Base-by-base conservation (phyloP, 148 eudicot genomes). In the Chenopodium suecicum region DNA sequence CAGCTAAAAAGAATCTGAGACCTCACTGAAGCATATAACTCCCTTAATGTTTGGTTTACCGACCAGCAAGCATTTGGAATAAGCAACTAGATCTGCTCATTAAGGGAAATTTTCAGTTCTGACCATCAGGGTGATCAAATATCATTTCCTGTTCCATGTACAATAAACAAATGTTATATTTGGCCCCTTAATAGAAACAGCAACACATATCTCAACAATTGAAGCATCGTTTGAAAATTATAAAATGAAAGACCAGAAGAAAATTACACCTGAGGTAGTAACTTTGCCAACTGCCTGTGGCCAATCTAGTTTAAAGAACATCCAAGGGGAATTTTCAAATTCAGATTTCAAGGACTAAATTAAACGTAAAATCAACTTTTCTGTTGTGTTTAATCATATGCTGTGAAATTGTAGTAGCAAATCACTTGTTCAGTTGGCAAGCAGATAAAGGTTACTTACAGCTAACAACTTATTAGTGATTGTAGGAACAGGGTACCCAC, bases 121-220 rank as follows among this genome's bases (percentile, higher is more conserved):
- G 77, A 66, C 73, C 85, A 54, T 78, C 81, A 74, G 86, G 84
- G 64, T 71, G 84, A 78, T 94, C 94, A 79, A 86, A 90, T 82
- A 88, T 85, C 98, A 94, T 94, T 90, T 90, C 98, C 98, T 94
- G 93, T 69, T 67, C 19, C 77, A 85, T 37, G 14, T 52, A 73
- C 52, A 58, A 68, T 70, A 69, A 41, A 73, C 27, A 37, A 29
- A 71, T 19, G 78, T 64, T 29, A 63, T 68, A 41, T 58, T 77
- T 81, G 41, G 9, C 13, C 37, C n/a, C 22, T 37, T 47, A 17
- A 27, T 22, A 25, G 70, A 23, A 66, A 50, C 47, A 78, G 63
- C 70, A 70, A 27, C 58, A 23, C 47, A 54, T 46, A 75, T 41
- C 50, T 54, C 73, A 37, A 13, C 13, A 58, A 68, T 29, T 56